phyloP scores from a whole-genome alignment of 1,284 basidiomycete genomes.

The Boletus subluridellus region DNA sequence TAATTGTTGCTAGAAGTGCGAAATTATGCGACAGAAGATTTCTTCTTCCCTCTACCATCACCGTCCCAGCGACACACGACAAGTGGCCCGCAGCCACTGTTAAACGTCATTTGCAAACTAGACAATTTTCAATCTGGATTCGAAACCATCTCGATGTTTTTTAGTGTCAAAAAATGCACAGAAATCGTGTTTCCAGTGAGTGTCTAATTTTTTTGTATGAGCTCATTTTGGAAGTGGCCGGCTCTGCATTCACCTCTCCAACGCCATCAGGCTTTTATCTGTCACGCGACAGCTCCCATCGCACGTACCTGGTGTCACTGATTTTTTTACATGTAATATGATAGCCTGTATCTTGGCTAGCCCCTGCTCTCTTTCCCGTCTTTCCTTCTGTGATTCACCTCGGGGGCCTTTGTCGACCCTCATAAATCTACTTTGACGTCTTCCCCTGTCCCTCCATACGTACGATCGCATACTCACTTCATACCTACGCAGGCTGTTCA shows the following conservation, averaged over 20 bases:
- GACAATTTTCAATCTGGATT: constrained; percentile 47
- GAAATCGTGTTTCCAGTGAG: constrained; percentile 48
- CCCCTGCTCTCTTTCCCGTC: constrained; percentile 5
- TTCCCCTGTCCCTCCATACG: constrained; percentile 22
- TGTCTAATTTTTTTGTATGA: constrained; percentile 23
- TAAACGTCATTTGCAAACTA: constrained; percentile 13
- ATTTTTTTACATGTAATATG: constrained; percentile 39
- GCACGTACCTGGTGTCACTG: constrained; percentile 32
- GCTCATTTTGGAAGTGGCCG: constrained; percentile 29
- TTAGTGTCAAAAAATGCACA: constrained; percentile 44
- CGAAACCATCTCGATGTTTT: constrained; percentile 48
- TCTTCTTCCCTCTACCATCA: constrained; percentile 32
- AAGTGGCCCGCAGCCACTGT: constrained; percentile 34
- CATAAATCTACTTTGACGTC: constrained; percentile 28
- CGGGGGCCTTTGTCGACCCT: constrained; percentile 10
- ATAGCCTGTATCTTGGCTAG: constrained; percentile 21
- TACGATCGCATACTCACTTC: constrained; percentile 27
- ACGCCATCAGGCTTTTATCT: constrained; percentile 33
- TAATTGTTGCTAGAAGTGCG: constrained; percentile 30
- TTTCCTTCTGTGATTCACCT: constrained; percentile 25
- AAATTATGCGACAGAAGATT: constrained; percentile 20
- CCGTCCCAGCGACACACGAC: constrained; percentile 32
- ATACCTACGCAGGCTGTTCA: constrained; percentile 44
- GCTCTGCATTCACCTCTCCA: constrained; percentile 22
- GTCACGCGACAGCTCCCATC: constrained; percentile 38